Evolutionary conservation across 139 green algal genomes (phyloP).

Genomic region (Dunaliella sp.): DNA sequence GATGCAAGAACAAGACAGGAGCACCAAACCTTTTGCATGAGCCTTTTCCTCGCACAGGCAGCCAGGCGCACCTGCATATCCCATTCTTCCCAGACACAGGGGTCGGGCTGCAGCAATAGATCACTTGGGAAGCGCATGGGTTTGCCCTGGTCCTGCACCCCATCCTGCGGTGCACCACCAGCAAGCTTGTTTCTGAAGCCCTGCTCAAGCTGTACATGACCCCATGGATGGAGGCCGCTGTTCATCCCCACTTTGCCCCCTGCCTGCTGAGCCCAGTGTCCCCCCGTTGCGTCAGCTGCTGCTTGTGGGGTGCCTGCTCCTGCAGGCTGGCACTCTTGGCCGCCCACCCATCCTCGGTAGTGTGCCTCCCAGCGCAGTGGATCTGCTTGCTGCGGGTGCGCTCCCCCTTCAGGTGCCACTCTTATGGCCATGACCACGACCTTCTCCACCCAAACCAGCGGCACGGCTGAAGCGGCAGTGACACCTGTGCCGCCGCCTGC

Average conservation of each 20-base stretch:
- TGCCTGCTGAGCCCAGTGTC: no score
- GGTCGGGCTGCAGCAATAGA: constrained; percentile 18
- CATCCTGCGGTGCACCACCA: no score
- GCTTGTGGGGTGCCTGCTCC: background rate
- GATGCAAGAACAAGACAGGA: no score
- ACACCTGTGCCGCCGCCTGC: background rate
- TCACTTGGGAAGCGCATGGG: background rate
- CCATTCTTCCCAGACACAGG: constrained; percentile 35
- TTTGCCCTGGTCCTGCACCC: background rate
- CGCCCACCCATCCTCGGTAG: constrained; percentile 9
- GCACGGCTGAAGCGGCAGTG: background rate
- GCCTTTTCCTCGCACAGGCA: no score
- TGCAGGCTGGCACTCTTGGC: background rate
- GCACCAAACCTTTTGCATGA: no score
- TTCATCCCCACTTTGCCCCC: no score
- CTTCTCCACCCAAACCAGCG: background rate
- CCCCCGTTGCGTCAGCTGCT: background rate
- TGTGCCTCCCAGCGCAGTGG: constrained; percentile 25
- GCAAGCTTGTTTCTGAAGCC: no score
- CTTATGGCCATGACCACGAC: background rate
- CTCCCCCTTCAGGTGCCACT: background rate
- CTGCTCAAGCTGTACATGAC: no score
- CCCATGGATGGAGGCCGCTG: no score
- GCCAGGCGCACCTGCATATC: constrained; percentile 31
- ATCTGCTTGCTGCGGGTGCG: constrained; percentile 3